Conservation (phyloP, 1,284 basidiomycete species). For the Cryptococcus jaspeensis region DNA sequence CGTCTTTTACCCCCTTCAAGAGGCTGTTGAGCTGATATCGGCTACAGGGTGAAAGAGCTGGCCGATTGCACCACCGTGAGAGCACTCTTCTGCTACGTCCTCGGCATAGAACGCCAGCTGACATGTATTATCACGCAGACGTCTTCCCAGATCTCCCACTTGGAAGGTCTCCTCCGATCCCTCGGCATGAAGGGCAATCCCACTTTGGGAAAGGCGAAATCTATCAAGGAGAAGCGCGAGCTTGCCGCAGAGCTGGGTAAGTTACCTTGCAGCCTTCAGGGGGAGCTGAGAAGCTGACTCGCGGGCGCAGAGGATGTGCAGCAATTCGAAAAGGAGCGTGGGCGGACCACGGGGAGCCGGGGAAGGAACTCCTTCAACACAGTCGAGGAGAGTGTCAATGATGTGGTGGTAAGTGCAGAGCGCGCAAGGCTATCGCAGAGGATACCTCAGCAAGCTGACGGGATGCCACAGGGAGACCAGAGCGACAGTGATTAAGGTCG, state of each 20-base stretch:
- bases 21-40: neutral
- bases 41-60: conserved; percentile 62
- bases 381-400: neutral
- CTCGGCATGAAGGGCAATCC: conserved; percentile 78
- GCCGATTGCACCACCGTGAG: conserved; percentile 57
- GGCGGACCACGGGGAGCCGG: neutral
- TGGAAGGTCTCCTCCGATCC: conserved; percentile 64
- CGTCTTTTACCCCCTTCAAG: neutral
- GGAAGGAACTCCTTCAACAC: neutral
- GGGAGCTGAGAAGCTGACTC: neutral
- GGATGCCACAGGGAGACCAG: neutral
- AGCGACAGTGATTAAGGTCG: neutral
- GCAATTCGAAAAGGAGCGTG: neutral
- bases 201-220: conserved; percentile 73
- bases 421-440: neutral
- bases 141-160: conserved; percentile 64
- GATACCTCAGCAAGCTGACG: neutral
- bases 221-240: conserved; percentile 68
- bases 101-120: too few species aligned
- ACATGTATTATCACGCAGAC: conserved; percentile 40
- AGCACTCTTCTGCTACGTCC: too few species aligned
- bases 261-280: neutral
- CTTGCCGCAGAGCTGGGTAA: conserved; percentile 73
- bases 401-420: neutral
- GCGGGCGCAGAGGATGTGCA: neutral